These are phyloP conservation scores for Psidium guajava DNA, from an alignment of 345 rosid genomes.

Conservation along the genomic window DNA sequence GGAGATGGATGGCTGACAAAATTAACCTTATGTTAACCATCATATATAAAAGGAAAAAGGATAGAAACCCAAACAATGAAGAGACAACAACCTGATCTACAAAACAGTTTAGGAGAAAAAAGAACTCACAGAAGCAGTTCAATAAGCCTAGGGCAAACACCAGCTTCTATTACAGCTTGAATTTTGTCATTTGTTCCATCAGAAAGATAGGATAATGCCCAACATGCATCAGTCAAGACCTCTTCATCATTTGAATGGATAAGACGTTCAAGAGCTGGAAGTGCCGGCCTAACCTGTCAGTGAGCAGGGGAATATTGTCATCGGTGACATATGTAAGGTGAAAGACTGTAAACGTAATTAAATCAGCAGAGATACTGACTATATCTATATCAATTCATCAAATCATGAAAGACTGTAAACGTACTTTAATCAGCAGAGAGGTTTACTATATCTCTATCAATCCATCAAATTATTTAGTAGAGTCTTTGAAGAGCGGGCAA, in stretches of 20 bases:
- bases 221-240: conserved; percentile 79
- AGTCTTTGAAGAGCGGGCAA: not conserved
- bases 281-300: conserved; percentile 59
- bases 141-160: conserved; percentile 61
- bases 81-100: not conserved
- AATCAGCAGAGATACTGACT: not conserved
- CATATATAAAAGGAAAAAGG: not conserved
- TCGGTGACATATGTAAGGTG: not conserved
- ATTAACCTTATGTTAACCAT: not conserved
- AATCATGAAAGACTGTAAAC: not conserved
- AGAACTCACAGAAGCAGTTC: conserved; percentile 57
- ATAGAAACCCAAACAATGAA: not conserved
- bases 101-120: not conserved
- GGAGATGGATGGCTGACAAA: conserved; percentile 55
- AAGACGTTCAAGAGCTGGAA: conserved; percentile 61
- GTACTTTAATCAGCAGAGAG: not conserved
- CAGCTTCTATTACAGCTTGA: conserved; percentile 62
- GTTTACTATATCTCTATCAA: not conserved
- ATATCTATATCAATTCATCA: not conserved
- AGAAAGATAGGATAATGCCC: conserved; percentile 80
- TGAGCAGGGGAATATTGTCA: not conserved
- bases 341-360: not conserved
- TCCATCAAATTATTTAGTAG: not conserved
- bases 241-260: conserved; percentile 70
- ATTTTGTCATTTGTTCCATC: conserved; percentile 75